Conservation (phyloP, 768 basidiomycete species). For the Rhizopogon vulgaris region DNA sequence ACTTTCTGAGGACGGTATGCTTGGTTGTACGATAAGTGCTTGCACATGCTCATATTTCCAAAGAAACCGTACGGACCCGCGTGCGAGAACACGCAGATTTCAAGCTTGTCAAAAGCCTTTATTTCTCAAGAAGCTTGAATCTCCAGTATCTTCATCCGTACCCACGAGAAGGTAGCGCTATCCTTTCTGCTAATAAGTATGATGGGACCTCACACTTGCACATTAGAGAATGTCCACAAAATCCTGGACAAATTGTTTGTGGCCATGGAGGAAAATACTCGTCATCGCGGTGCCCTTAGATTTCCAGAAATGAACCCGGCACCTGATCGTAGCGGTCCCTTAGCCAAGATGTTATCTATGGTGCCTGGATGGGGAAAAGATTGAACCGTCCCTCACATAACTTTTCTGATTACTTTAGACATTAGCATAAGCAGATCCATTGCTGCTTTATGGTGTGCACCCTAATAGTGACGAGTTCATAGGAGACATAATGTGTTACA, state of each 20-base stretch:
- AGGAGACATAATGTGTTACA: background rate
- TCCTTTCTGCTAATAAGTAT: background rate
- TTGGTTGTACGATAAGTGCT: background rate
- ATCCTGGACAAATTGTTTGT: background rate
- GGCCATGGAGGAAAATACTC: background rate
- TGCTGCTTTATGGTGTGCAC: too few species aligned
- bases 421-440: too few species aligned
- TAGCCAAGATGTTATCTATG: background rate
- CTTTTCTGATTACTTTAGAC: too few species aligned
- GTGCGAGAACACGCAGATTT: background rate
- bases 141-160: background rate
- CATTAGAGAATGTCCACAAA: background rate
- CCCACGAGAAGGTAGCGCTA: background rate
- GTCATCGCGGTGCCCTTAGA: background rate
- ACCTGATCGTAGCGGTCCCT: background rate
- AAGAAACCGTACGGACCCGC: background rate
- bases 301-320: background rate
- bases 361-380: background rate
- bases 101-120: background rate
- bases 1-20: background rate
- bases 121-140: background rate
- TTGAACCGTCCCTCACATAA: background rate
- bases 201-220: background rate
- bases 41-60: background rate
- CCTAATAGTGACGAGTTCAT: background rate